Conservation (phyloP, 1,139 yeast species). For the Candida gigantensis region DNA sequence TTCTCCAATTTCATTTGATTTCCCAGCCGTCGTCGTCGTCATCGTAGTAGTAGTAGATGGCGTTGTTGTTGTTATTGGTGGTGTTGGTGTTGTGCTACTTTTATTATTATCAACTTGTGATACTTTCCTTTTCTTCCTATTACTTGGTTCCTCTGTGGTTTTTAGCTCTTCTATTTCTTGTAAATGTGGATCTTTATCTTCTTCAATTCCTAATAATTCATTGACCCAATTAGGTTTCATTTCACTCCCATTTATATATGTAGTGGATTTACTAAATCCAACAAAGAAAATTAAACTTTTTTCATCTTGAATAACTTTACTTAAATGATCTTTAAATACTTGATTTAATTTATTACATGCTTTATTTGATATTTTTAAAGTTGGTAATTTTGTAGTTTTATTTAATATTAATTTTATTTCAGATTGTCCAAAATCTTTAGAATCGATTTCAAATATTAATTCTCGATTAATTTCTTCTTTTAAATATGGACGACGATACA, state of each 20-base stretch:
- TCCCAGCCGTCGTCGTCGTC: constrained; percentile 4
- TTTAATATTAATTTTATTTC: constrained; percentile 35
- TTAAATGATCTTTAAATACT: constrained; percentile 26
- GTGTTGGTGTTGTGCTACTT: too few relatives aligned
- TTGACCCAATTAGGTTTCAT: constrained; percentile 38
- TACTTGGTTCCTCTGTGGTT: constrained; percentile 2
- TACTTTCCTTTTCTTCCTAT: constrained; percentile 6
- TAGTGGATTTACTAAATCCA: constrained; percentile 29
- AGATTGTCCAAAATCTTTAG: constrained; percentile 18
- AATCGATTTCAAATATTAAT: constrained; percentile 57
- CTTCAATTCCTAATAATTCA: constrained; percentile 24
- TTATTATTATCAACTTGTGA: constrained; percentile 18
- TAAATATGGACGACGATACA: constrained; percentile 62
- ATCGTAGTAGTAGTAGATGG: too few relatives aligned
- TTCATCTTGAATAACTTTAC: constrained; percentile 24
- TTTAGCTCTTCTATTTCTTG: constrained; percentile 1
- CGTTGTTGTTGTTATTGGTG: too few relatives aligned
- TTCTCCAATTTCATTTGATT: constrained; percentile 23
- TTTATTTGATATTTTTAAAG: constrained; percentile 28
- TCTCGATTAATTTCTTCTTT: constrained; percentile 41
- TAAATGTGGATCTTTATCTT: constrained; percentile 1
- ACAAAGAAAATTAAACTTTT: constrained; percentile 25
- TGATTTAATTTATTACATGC: constrained; percentile 26
- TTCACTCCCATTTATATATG: constrained; percentile 37
- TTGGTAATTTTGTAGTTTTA: constrained; percentile 25